phyloP scores from a whole-genome alignment of 2,329 filamentous ascomycete genomes.

The Pseudogymnoascus sp. region DNA sequence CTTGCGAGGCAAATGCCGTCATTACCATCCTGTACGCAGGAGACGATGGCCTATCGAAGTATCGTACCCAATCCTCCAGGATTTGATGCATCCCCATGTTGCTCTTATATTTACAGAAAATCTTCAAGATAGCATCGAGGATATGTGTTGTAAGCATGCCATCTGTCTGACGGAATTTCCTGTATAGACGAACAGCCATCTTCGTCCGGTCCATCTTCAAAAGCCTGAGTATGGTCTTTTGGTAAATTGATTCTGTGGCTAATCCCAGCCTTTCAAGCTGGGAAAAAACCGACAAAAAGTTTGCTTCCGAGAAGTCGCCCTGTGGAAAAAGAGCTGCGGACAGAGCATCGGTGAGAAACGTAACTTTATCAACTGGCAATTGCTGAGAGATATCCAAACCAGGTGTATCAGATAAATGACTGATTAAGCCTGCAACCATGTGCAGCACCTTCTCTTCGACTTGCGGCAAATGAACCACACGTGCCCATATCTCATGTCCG shows the following conservation, averaged over 20 bases:
- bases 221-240: constrained; percentile 16
- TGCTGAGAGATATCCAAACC: neutral
- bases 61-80: constrained; percentile 30
- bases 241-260: constrained; percentile 14
- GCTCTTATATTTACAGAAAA: constrained; percentile 25
- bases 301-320: neutral
- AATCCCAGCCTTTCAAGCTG: neutral
- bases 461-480: neutral
- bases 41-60: constrained; percentile 22
- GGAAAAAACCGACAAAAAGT: neutral
- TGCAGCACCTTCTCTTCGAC: neutral
- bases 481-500: neutral
- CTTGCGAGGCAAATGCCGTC: constrained; percentile 35
- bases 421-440: neutral
- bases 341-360: neutral
- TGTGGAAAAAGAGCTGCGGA: neutral
- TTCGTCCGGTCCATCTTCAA: constrained; percentile 15
- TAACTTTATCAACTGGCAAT: neutral
- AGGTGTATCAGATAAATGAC: neutral
- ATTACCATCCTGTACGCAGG: constrained; percentile 28
- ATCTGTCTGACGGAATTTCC: constrained; percentile 13
- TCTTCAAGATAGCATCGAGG: constrained; percentile 25
- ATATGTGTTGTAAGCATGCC: constrained; percentile 14
- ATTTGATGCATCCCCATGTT: constrained; percentile 30
- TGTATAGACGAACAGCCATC: constrained; percentile 20